phyloP scores from a whole-genome alignment of 75 land plant species.

The Azolla pinnata region DNA sequence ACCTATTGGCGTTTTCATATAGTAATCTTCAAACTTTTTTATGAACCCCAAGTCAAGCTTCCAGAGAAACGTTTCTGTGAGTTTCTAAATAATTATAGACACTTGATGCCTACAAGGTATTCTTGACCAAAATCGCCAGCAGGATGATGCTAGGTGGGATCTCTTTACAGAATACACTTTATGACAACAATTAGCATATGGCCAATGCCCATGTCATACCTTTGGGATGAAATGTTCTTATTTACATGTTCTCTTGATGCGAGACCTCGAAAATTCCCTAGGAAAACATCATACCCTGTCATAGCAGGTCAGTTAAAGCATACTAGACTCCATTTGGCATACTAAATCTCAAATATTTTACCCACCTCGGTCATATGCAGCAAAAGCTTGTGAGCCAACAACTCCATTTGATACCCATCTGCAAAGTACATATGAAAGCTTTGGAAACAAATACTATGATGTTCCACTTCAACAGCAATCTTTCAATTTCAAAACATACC shows the following conservation, averaged over 20 bases:
- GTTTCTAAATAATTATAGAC: too few relatives aligned
- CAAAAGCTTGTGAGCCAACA: slow-evolving; percentile 99
- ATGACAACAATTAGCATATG: too few relatives aligned
- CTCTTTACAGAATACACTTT: too few relatives aligned
- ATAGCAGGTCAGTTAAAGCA: not conserved
- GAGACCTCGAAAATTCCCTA: slow-evolving; percentile 91
- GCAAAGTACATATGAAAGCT: slow-evolving; percentile 5
- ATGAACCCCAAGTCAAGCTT: too few relatives aligned
- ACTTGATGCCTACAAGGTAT: too few relatives aligned
- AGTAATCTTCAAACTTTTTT: too few relatives aligned
- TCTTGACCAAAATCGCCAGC: too few relatives aligned
- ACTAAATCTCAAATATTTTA: not conserved
- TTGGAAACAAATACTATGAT: slow-evolving; percentile 1
- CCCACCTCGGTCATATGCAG: slow-evolving; percentile 99
- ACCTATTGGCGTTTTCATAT: too few relatives aligned
- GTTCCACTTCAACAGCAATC: not conserved
- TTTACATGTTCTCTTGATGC: slow-evolving; percentile 90
- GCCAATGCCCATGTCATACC: too few relatives aligned
- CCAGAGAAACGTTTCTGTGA: too few relatives aligned
- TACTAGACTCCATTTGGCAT: not conserved
- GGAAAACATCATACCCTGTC: slow-evolving; percentile 95
- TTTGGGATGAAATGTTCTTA: slow-evolving; percentile 76
- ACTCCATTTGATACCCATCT: slow-evolving; percentile 99
- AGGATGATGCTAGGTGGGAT: too few relatives aligned
- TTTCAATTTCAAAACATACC: slow-evolving; percentile 37